phyloP scores from a whole-genome alignment of 106 monocot genomes.

The Dioscorea alata region DNA sequence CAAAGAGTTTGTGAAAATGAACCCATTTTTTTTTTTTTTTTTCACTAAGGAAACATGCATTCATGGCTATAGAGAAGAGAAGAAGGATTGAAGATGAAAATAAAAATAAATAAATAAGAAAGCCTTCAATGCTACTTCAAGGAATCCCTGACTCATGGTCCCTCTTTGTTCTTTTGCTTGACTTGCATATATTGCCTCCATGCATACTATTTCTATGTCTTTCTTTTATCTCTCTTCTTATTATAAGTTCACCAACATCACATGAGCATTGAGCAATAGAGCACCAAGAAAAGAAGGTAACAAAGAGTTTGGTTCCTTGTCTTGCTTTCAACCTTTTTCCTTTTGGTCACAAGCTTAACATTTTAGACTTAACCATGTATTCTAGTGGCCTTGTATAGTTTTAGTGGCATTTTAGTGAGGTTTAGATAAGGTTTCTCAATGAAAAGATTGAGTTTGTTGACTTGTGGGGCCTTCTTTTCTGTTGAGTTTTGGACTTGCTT shows the following conservation, averaged over 20 bases:
- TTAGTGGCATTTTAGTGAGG: too few relatives aligned
- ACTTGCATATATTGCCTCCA: neutral
- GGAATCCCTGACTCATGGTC: conserved; percentile 5
- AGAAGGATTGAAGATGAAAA: neutral
- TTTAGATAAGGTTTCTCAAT: too few relatives aligned
- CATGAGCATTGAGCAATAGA: neutral
- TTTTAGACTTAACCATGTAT: neutral
- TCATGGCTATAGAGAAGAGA: neutral
- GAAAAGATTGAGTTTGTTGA: conserved; percentile 1
- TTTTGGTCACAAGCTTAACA: too few relatives aligned
- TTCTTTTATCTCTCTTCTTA: neutral
- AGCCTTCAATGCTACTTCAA: conserved; percentile 15
- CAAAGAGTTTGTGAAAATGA: neutral
- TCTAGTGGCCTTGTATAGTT: too few relatives aligned
- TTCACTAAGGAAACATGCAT: neutral
- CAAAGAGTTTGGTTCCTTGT: conserved; percentile 1
- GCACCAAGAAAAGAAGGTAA: neutral
- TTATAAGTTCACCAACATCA: neutral
- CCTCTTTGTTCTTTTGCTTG: neutral
- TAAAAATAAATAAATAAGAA: neutral
- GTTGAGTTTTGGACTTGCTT: neutral
- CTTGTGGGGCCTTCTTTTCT: neutral
- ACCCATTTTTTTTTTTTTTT: neutral
- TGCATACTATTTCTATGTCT: neutral
- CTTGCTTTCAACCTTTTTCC: neutral